Percentiles rank a stretch among this genome's conserved stretches.
Evolutionary conservation across 805 yeast species (phyloP).

Genomic region (Jamesozyma hellenica): DNA sequence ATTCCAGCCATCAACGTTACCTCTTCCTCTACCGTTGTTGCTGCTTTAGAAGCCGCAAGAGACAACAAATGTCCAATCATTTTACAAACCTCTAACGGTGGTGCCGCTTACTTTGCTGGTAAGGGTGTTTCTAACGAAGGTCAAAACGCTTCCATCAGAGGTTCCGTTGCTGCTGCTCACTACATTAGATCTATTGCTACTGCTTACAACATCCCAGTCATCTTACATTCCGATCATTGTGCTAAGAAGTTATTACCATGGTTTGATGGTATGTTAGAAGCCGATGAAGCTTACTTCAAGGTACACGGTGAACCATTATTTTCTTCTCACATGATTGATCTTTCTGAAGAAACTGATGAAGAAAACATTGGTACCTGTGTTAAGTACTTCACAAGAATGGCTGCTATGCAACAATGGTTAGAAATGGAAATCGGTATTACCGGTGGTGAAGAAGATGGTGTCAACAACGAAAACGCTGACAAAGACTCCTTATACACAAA

Average conservation of each 20-base stretch:
- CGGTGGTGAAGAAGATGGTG: slow-evolving; percentile 99
- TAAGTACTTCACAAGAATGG: slow-evolving; percentile 88
- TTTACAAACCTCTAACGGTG: slow-evolving; percentile 96
- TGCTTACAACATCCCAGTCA: slow-evolving; percentile 90
- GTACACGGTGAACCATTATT: slow-evolving; percentile 87
- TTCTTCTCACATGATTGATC: slow-evolving; percentile 98
- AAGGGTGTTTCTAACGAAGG: slow-evolving; percentile 92
- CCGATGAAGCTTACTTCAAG: slow-evolving; percentile 88
- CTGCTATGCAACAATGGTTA: slow-evolving; percentile 92
- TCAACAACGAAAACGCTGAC: slow-evolving; percentile 89
- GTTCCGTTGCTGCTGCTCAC: slow-evolving; percentile 96
- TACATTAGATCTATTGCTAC: slow-evolving; percentile 96
- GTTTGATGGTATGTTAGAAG: slow-evolving; percentile 96
- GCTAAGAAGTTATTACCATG: slow-evolving; percentile 96
- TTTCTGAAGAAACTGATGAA: slow-evolving; percentile 93
- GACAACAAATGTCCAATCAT: slow-evolving; percentile 92
- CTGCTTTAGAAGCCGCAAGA: slow-evolving; percentile 95
- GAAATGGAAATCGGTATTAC: slow-evolving; percentile 99
- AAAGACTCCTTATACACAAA: slow-evolving; percentile 84
- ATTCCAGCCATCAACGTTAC: slow-evolving; percentile 98
- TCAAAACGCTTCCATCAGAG: slow-evolving; percentile 90
- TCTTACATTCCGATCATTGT: slow-evolving; percentile 97
- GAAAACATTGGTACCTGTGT: slow-evolving; percentile 91
- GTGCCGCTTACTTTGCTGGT: slow-evolving; percentile 99
- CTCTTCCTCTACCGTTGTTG: slow-evolving; percentile 92